Base-by-base conservation (phyloP, 192 early-diverging fungal species). In the Mycoemilia scoparia region DNA sequence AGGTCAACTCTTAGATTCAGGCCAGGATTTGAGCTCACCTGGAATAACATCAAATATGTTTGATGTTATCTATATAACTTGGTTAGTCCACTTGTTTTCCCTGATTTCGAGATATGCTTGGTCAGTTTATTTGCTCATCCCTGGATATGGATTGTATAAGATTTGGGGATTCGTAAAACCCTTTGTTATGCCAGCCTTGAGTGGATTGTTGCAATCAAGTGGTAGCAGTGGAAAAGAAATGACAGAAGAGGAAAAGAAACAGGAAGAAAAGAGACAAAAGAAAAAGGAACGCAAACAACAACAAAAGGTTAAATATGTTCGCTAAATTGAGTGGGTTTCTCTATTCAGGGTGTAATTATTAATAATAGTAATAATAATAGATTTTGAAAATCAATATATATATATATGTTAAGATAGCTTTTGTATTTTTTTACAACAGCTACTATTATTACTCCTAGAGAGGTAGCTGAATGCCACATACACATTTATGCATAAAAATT, bases 21-120 rank as follows among this genome's bases (percentile, higher is more conserved):
- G 70, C 21, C 46, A 51, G 2, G 70, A 73, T 51, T 41, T 73
- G 39, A 26, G 36, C 13, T 42, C 46, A 25, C 41, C 57, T 10
- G 70, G 70, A 0, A 27, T 73, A 21, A 54, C 65, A 4, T 63
- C 76, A 21, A 84, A 84, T 38, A 73, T 76, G 53, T 87, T 84
- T 47, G 84, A 87, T 37, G 70, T 82, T 30, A 77, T 87, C 32
- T 87, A 87, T 32, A 62, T 87, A 21, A 74, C 77, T 12, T 84
- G 80, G 80, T 69, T 75, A 36, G 76, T 76, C 21, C 77, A 80
- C 21, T 17, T 57, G 25, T 44, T 53, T 5, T 49, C 57, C 14
- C 16, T 66, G 41, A 18, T 47, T 10, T 56, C 54, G 0, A 30
- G 24, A 4, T 57, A 54, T 46, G 49, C 55, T 5, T 66, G 57